Evolutionary conservation across 495 filamentous ascomycete genomes (phyloP), one percentile per base, ranked within the genome.

Genomic region (Lasiosphaeria ovina): DNA sequence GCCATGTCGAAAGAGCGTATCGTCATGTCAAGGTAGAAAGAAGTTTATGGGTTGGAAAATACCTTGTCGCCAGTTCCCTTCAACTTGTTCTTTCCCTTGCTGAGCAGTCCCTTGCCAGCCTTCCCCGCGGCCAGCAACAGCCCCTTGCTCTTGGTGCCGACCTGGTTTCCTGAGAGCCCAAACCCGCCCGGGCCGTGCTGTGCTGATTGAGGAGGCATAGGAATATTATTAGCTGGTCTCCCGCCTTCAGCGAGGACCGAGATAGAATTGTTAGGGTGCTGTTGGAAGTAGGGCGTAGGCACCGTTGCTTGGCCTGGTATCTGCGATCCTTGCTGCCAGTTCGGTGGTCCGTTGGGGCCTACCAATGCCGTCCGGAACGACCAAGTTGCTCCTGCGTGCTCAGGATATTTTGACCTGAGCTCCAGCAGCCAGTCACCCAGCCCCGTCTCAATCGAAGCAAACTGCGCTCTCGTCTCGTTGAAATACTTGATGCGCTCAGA

Each of bases 51-150:
- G 57, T 61, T 61, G 60, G 72, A 78, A 83, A 90, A 89, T 86
- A 91, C 90, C 89, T 93, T 94, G 68, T 93, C 89, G 64, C 87
- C 87, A 44, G 79, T 79, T 47, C 68, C 80, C 58, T 85, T 83
- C 69, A 94, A 84, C 71, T 89, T 92, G 73, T 82, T 94, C 73
- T 87, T 89, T 42, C 92, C 91, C 69, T 93, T 94, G 59, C 86
- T 89, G 71, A 97, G 87, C 54, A 96, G 70, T 35, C 91, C 92
- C 75, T 94, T 95, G 11, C 92, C 90, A 31, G 90, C 88, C 65
- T 88, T 89, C 34, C 89, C 89, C 42, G 92, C 92, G 3, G 85
- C 85, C 63, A 93, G 89, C 59, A 97, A 77, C 4, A 96, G 73
- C 56, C 94, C 91, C 70, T 96, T 97, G 65, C 92, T 87, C 75